Conservation (phyloP, 2,329 filamentous ascomycete genomes). For the Monosporascus ibericus region DNA sequence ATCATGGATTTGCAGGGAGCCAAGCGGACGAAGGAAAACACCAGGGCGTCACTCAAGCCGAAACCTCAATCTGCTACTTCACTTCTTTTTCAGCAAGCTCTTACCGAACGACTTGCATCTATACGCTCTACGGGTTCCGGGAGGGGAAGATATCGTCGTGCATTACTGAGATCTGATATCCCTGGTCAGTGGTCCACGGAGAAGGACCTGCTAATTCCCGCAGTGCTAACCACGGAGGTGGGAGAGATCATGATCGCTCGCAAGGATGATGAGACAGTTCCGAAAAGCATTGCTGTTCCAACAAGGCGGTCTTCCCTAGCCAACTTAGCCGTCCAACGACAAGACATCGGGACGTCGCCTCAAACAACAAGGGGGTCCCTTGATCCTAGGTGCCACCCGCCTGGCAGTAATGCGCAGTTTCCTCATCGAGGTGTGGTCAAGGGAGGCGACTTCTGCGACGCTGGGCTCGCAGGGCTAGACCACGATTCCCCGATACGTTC, state of each 20-base stretch:
- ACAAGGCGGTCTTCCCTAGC: constrained; percentile 2
- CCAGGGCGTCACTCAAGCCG: constrained; percentile 11
- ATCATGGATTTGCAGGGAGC: background rate
- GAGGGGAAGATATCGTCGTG: constrained; percentile 14
- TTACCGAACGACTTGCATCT: constrained; percentile 17
- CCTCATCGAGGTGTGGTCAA: constrained; percentile 11
- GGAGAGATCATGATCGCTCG: background rate
- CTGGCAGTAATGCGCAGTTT: constrained; percentile 5
- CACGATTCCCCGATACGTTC: constrained; percentile 11
- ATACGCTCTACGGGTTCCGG: constrained; percentile 14
- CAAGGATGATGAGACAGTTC: background rate
- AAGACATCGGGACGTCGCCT: constrained; percentile 1
- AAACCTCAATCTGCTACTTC: constrained; percentile 13
- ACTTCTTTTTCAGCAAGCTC: constrained; percentile 15
- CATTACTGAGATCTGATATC: constrained; percentile 16
- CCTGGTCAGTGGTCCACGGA: constrained; percentile 6
- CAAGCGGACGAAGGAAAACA: background rate
- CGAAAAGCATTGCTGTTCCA: constrained; percentile 5
- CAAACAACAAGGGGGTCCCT: constrained; percentile 6
- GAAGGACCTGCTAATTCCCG: constrained; percentile 20
- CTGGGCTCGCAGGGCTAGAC: constrained; percentile 6
- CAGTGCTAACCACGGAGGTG: constrained; percentile 15
- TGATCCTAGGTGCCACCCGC: constrained; percentile 12
- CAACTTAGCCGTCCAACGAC: background rate
- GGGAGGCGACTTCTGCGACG: constrained; percentile 11